A percentile compares a stretch with the other conserved stretches of the same genome.
These are phyloP conservation scores for Tuber aestivum DNA, from an alignment of 495 filamentous ascomycete genomes.

Conservation along the genomic window DNA sequence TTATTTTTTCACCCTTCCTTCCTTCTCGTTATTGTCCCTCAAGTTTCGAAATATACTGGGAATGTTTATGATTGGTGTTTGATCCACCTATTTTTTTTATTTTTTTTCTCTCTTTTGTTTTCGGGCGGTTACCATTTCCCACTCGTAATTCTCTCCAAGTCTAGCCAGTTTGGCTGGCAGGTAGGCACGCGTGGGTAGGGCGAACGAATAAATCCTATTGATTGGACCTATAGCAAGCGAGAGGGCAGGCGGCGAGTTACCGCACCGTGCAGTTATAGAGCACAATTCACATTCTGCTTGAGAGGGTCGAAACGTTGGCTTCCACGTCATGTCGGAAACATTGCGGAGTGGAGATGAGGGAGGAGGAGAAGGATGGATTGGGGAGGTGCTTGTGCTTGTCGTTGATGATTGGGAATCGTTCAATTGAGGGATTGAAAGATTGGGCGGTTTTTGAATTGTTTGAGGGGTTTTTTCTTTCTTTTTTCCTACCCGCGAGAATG, in stretches of 20 bases:
- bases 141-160: background rate
- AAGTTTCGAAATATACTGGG: background rate
- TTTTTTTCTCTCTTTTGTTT: too few species aligned
- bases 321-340: background rate
- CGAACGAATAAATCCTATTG: background rate
- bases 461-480: conserved; percentile 4
- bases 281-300: background rate
- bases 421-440: conserved; percentile 1
- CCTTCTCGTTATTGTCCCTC: background rate
- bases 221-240: background rate
- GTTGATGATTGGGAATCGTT: background rate
- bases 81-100: background rate
- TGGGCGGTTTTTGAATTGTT: background rate
- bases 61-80: conserved; percentile 1
- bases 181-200: background rate
- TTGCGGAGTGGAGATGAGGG: background rate
- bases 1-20: background rate
- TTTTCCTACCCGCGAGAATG: background rate
- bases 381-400: background rate
- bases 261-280: background rate
- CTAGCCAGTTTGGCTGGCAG: background rate
- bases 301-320: conserved; percentile 1
- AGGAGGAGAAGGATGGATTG: background rate
- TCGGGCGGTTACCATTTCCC: background rate
- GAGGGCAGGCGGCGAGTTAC: background rate